A percentile compares a stretch with the other conserved stretches of the same genome.
These are phyloP conservation scores for Lachnellula cervina DNA, from an alignment of 2,329 filamentous ascomycete species.

Conservation along the genomic window DNA sequence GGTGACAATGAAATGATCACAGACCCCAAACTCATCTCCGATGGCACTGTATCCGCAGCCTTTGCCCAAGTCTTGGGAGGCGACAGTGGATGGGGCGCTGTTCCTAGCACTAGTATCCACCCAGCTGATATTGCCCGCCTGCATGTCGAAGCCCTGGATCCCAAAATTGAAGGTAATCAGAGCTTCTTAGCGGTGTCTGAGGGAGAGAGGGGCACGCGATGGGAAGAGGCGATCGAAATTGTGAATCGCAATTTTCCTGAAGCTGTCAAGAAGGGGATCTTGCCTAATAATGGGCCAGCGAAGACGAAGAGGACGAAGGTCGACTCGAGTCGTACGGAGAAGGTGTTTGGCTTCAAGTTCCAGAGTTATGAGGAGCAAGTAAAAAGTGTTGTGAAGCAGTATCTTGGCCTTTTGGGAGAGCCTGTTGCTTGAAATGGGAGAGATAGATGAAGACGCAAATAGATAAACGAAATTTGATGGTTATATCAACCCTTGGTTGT, in stretches of 20 bases:
- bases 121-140: conserved; percentile 19
- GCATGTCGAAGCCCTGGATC: conserved; percentile 21
- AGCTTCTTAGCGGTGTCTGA: conserved; percentile 20
- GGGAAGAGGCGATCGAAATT: conserved; percentile 38
- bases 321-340: conserved; percentile 29
- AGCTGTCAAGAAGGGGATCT: conserved; percentile 27
- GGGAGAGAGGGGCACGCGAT: conserved; percentile 27
- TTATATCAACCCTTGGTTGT: no score
- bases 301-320: conserved; percentile 21
- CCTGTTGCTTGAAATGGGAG: conserved; percentile 3
- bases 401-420: conserved; percentile 28
- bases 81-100: conserved; percentile 17
- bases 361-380: conserved; percentile 33
- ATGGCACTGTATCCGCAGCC: conserved; percentile 14
- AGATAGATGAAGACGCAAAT: not conserved
- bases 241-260: conserved; percentile 31
- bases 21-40: conserved; percentile 11
- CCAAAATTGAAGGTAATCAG: conserved; percentile 18
- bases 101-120: conserved; percentile 19
- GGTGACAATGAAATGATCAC: conserved; percentile 23
- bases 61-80: conserved; percentile 17
- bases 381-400: conserved; percentile 33
- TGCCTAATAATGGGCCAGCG: conserved; percentile 18
- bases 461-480: not conserved
- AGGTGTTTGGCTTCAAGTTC: conserved; percentile 33